Evolutionary conservation across 176 grass and related monocot species (phyloP).

Genomic region (Oryza rufipogon): DNA sequence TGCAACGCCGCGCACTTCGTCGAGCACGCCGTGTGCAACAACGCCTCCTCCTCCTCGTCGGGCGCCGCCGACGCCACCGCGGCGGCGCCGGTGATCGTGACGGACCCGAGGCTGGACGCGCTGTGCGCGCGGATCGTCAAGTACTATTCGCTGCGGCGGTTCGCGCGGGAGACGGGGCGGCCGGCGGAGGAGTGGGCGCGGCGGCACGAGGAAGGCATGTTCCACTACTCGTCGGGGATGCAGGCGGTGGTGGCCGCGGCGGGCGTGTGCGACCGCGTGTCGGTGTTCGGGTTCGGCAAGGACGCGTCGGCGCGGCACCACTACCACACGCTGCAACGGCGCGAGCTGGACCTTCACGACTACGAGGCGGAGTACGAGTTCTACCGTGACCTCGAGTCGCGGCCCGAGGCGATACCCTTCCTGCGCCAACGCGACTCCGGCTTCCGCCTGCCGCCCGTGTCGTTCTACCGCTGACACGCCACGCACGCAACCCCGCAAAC

Average conservation of each 20-base stretch:
- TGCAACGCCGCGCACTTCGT: conserved; percentile 74
- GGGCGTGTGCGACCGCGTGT: conserved; percentile 63
- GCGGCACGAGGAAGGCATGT: conserved; percentile 56
- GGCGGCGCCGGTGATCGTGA: conserved; percentile 56
- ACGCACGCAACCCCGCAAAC: neutral
- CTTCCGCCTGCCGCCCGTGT: conserved; percentile 53
- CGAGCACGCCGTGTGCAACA: conserved; percentile 65
- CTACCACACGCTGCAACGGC: conserved; percentile 58
- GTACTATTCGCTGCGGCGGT: conserved; percentile 77
- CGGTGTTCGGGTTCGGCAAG: conserved; percentile 73
- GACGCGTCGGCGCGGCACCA: conserved; percentile 49
- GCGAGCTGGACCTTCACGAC: conserved; percentile 59
- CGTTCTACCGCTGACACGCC: conserved; percentile 44
- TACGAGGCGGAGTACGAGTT: conserved; percentile 70
- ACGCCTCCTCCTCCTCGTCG: neutral
- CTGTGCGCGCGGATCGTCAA: conserved; percentile 68
- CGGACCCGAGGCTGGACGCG: conserved; percentile 66
- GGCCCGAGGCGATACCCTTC: conserved; percentile 52
- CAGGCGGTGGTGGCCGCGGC: conserved; percentile 70
- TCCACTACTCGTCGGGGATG: conserved; percentile 91
- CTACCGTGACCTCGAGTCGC: conserved; percentile 54
- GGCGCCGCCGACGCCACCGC: neutral
- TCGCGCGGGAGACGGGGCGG: conserved; percentile 53
- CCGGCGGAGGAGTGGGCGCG: conserved; percentile 46
- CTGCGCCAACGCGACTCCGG: conserved; percentile 41